Evolutionary conservation across 2,329 filamentous ascomycete species (phyloP).

Genomic region (Pseudogymnoascus sp.): DNA sequence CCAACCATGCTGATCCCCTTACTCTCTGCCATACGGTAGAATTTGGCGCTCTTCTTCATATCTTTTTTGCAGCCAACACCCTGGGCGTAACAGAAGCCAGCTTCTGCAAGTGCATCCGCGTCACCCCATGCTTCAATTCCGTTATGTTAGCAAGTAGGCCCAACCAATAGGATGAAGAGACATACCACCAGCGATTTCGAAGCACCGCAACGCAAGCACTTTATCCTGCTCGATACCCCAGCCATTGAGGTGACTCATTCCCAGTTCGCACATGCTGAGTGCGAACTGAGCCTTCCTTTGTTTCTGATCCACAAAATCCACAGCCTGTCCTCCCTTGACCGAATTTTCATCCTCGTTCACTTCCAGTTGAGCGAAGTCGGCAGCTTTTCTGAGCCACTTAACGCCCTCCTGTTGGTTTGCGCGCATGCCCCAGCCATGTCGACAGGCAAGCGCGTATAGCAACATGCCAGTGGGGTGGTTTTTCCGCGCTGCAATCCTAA

Average conservation of each 20-base stretch:
- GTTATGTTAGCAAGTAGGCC: constrained; percentile 20
- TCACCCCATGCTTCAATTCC: constrained; percentile 70
- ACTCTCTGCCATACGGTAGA: constrained; percentile 82
- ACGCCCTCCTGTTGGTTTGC: constrained; percentile 85
- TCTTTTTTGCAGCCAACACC: constrained; percentile 94
- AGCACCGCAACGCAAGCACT: constrained; percentile 77
- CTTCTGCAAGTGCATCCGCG: constrained; percentile 85
- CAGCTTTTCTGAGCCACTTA: constrained; percentile 84
- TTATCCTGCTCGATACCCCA: constrained; percentile 97
- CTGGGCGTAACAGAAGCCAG: constrained; percentile 92
- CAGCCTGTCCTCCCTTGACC: constrained; percentile 52
- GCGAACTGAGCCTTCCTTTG: constrained; percentile 89
- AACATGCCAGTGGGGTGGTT: constrained; percentile 92
- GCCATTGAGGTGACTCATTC: constrained; percentile 94
- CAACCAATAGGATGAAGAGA: constrained; percentile 19
- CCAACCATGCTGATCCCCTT: constrained; percentile 97
- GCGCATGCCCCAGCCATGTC: constrained; percentile 97
- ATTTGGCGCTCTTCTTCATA: constrained; percentile 83
- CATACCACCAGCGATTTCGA: constrained; percentile 86
- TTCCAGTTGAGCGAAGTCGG: constrained; percentile 73
- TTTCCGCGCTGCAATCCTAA: constrained; percentile 78
- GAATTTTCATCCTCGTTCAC: constrained; percentile 73
- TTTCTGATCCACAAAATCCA: constrained; percentile 64
- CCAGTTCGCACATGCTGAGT: constrained; percentile 89
- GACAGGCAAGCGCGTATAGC: constrained; percentile 85